Evolutionary conservation across 352 stramenopile genomes (phyloP).

Genomic region (Hyaloperonospora brassicae): DNA sequence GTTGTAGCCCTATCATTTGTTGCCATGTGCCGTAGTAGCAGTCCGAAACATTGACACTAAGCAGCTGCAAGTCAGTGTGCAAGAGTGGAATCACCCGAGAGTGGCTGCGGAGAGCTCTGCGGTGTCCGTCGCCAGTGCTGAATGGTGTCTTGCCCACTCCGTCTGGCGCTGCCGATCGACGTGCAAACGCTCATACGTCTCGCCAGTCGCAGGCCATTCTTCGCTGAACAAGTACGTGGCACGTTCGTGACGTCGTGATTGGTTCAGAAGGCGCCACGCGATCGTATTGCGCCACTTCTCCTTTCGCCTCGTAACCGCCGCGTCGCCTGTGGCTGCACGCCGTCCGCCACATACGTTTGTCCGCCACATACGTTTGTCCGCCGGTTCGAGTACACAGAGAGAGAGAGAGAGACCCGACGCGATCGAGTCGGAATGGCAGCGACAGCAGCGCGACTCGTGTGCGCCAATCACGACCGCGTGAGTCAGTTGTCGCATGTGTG

Average conservation of each 20-base stretch:
- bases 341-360: constrained; percentile 3
- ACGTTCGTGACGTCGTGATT: constrained; percentile 2
- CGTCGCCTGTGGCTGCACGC: not conserved
- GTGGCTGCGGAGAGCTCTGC: too few species aligned
- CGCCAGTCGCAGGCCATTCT: too few species aligned
- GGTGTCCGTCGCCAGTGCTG: too few species aligned
- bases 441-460: constrained; percentile 45
- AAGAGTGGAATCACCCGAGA: too few species aligned
- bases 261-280: not conserved
- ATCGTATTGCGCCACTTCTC: constrained; percentile 7
- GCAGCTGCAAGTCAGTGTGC: too few species aligned
- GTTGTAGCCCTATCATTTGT: too few species aligned
- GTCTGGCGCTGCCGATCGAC: too few species aligned
- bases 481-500: constrained; percentile 57
- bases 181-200: too few species aligned
- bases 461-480: constrained; percentile 30
- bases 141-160: too few species aligned
- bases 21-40: too few species aligned
- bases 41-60: too few species aligned
- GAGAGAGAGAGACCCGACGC: not conserved
- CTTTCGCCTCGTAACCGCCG: constrained; percentile 16
- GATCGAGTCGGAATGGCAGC: constrained; percentile 35
- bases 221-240: constrained; percentile 1
- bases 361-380: not conserved
- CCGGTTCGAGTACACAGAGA: not conserved